These are phyloP conservation scores for Penicillium sp. DNA, from an alignment of 2,329 filamentous ascomycete species.

Conservation along the genomic window DNA sequence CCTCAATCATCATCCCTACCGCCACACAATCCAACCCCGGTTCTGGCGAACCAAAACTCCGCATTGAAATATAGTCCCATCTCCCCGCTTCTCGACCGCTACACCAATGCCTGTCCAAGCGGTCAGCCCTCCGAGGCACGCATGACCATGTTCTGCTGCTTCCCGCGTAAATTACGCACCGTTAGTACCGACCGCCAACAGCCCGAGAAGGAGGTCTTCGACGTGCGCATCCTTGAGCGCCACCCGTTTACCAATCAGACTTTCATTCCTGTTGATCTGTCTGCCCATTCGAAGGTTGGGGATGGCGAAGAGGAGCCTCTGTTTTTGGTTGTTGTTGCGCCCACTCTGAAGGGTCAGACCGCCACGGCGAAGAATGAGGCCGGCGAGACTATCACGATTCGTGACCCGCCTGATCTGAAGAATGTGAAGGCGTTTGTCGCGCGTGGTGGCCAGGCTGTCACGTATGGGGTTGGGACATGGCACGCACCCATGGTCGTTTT, in stretches of 20 bases:
- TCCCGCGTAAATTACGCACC: constrained; percentile 58
- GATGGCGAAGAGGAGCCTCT: constrained; percentile 30
- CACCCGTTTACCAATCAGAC: constrained; percentile 95
- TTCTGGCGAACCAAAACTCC: constrained; percentile 77
- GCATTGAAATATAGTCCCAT: constrained; percentile 84
- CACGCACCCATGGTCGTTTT: constrained; percentile 95
- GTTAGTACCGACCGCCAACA: constrained; percentile 8
- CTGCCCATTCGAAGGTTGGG: constrained; percentile 25
- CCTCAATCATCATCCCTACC: constrained; percentile 49
- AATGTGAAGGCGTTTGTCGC: constrained; percentile 76
- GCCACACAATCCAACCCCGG: constrained; percentile 50
- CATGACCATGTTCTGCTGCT: constrained; percentile 89
- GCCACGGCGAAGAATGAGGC: constrained; percentile 34
- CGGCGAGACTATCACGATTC: constrained; percentile 36
- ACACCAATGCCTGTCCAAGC: constrained; percentile 54
- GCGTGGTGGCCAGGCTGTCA: constrained; percentile 76
- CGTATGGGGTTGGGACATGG: constrained; percentile 89
- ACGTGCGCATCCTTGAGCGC: constrained; percentile 74
- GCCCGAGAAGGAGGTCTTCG: constrained; percentile 50
- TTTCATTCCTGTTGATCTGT: constrained; percentile 73
- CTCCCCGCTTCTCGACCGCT: constrained; percentile 70
- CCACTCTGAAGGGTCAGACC: constrained; percentile 57
- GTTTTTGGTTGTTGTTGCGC: constrained; percentile 88
- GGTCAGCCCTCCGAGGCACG: constrained; percentile 55
- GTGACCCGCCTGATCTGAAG: constrained; percentile 66